These are phyloP conservation scores for Trichophyton verrucosum DNA, from an alignment of 2,329 filamentous ascomycete genomes.

Conservation along the genomic window DNA sequence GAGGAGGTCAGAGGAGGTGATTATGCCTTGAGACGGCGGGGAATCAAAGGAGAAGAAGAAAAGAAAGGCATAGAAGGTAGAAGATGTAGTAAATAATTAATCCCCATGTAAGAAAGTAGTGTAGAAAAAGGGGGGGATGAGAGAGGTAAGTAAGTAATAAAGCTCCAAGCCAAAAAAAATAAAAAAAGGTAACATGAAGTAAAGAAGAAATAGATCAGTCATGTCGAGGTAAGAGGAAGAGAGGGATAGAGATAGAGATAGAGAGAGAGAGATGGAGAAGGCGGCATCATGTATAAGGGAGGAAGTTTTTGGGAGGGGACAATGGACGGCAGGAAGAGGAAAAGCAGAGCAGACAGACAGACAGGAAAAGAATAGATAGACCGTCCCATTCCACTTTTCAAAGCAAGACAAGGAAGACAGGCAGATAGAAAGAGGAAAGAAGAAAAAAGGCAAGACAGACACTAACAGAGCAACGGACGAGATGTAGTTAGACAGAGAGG, in stretches of 20 bases:
- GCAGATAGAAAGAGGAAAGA: not conserved
- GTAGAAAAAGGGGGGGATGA: not conserved
- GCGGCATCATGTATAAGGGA: conserved; percentile 8
- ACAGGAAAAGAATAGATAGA: conserved; percentile 1
- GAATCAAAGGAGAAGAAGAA: not conserved
- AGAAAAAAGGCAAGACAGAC: too few relatives aligned
- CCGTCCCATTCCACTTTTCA: conserved; percentile 2
- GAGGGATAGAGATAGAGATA: conserved; percentile 16
- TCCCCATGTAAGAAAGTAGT: not conserved
- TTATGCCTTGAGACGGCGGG: not conserved
- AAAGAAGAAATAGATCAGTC: conserved; percentile 20
- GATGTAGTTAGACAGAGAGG: not conserved
- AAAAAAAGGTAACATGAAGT: conserved; percentile 14
- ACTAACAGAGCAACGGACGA: not conserved
- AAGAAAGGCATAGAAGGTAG: not conserved
- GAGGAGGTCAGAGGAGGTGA: not conserved
- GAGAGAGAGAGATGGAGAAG: not conserved
- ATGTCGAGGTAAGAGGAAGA: conserved; percentile 19
- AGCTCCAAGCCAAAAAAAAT: not conserved
- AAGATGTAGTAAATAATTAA: not conserved
- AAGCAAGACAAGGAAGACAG: conserved; percentile 2
- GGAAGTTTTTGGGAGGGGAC: not conserved
- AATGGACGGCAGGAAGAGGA: too few relatives aligned
- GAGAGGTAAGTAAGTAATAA: not conserved
- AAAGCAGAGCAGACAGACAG: too few relatives aligned